phyloP scores from a whole-genome alignment of 305 asterid species.

The Fraxinus latifolia region DNA sequence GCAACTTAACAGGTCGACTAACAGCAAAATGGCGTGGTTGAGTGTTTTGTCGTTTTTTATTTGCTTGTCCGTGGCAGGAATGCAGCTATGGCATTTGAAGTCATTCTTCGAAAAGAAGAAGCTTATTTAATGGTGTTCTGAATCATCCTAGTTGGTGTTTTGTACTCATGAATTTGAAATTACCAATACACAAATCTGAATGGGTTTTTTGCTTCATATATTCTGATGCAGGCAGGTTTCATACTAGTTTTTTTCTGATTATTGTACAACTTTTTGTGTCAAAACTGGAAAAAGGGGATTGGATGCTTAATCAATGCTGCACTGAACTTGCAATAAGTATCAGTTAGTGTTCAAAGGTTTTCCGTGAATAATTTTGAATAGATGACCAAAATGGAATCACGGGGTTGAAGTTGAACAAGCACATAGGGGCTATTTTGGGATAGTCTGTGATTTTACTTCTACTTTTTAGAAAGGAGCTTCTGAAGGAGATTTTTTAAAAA shows the following conservation, averaged over 20 bases:
- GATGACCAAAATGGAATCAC: background rate
- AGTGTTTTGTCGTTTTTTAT: constrained; percentile 62
- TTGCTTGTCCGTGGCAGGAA: constrained; percentile 68
- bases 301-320: constrained; percentile 15
- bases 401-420: background rate
- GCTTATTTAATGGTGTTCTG: constrained; percentile 50
- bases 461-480: background rate
- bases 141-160: constrained; percentile 15
- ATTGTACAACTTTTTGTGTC: constrained; percentile 30
- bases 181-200: background rate
- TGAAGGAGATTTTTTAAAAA: background rate
- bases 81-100: constrained; percentile 90
- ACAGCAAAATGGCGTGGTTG: constrained; percentile 76
- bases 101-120: constrained; percentile 93
- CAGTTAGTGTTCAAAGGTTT: background rate
- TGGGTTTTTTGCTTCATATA: background rate
- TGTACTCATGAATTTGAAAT: background rate
- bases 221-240: background rate
- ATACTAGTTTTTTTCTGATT: constrained; percentile 17
- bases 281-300: constrained; percentile 19
- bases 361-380: background rate
- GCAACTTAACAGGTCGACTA: constrained; percentile 64
- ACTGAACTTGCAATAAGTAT: constrained; percentile 24
- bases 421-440: background rate
- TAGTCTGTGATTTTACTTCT: background rate